Conservation (phyloP, 306 rosid species). For the Castanospermum australe region DNA sequence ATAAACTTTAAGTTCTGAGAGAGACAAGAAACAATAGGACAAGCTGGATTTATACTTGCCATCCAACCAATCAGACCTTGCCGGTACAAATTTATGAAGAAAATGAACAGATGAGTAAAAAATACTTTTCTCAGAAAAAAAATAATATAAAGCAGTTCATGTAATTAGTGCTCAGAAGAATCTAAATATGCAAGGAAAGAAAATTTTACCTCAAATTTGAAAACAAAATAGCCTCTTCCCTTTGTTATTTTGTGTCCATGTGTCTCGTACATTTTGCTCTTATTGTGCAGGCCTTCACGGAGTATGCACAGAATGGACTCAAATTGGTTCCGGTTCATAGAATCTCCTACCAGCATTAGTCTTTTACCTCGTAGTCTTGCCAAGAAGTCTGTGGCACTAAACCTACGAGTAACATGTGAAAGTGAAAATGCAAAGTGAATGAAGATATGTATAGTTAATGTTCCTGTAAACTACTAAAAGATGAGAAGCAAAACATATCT, state of each 20-base stretch:
- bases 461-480: conserved; percentile 25
- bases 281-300: conserved; percentile 71
- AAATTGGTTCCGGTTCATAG: conserved; percentile 92
- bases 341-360: conserved; percentile 90
- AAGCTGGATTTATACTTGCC: not conserved
- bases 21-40: not conserved
- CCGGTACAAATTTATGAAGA: conserved; percentile 2
- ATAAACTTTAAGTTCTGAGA: not conserved
- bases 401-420: conserved; percentile 57
- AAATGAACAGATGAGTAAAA: not conserved
- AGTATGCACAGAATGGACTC: conserved; percentile 90
- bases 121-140: not conserved
- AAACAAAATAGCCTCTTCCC: conserved; percentile 84
- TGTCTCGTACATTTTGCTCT: conserved; percentile 83
- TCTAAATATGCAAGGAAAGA: not conserved
- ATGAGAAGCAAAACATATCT: not conserved
- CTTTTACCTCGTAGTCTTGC: conserved; percentile 73
- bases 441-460: conserved; percentile 1
- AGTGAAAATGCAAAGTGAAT: conserved; percentile 33
- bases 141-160: not conserved
- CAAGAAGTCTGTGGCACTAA: conserved; percentile 89
- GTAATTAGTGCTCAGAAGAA: not conserved
- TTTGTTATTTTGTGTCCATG: conserved; percentile 85
- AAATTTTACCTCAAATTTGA: conserved; percentile 71
- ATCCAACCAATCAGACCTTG: conserved; percentile 14